Conservation (phyloP, 805 yeast genomes). For the Ogataea corticis region DNA sequence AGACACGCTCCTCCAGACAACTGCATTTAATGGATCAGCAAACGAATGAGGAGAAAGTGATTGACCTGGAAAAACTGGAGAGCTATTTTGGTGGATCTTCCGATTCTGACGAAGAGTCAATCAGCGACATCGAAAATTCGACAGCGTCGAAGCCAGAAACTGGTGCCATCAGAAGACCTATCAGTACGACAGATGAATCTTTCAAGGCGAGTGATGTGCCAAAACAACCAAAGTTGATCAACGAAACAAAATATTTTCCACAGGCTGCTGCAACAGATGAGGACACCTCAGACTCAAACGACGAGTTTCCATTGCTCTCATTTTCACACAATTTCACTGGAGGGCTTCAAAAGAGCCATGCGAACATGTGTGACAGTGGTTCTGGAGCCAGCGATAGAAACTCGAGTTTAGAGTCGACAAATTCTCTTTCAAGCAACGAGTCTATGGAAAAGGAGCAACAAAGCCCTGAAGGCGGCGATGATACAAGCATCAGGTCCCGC, state of each 20-base stretch:
- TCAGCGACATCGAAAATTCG: conserved; percentile 6
- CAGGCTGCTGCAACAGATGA: neutral
- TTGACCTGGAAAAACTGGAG: conserved; percentile 32
- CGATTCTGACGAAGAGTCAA: conserved; percentile 17
- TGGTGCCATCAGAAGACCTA: neutral
- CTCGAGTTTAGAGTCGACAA: neutral
- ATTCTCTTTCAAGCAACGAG: neutral
- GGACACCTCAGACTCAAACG: conserved; percentile 8
- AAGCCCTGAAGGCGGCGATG: neutral
- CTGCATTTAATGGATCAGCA: conserved; percentile 26
- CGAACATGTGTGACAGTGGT: neutral
- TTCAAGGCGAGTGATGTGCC: neutral
- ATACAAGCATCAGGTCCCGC: neutral
- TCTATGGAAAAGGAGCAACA: neutral
- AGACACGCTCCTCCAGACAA: conserved; percentile 32
- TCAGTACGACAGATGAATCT: neutral
- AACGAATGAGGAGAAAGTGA: conserved; percentile 23
- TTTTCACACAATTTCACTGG: conserved; percentile 1
- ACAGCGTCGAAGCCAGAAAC: neutral
- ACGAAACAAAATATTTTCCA: neutral
- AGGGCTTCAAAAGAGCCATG: neutral
- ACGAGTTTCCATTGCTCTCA: conserved; percentile 5
- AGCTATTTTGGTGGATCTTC: conserved; percentile 32
- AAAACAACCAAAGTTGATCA: neutral
- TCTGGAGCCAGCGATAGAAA: neutral